A percentile compares a stretch with the other conserved stretches of the same genome.
Evolutionary conservation across 2,329 filamentous ascomycete genomes (phyloP).

Genomic region (Metarhizium anisopliae): DNA sequence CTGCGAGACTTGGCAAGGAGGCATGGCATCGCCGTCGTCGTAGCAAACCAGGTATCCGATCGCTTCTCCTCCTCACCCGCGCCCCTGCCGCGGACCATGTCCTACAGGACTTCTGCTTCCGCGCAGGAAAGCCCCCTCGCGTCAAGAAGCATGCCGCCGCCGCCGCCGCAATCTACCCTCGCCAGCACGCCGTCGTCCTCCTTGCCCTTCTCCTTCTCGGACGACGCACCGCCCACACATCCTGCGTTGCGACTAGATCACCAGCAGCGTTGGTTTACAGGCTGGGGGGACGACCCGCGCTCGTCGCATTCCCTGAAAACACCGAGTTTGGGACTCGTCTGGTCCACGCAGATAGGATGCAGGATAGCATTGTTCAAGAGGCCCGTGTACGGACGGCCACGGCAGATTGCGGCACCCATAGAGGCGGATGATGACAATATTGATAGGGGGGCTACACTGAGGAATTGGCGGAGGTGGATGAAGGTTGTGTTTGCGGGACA

Average conservation of each 20-base stretch:
- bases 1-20: conserved; percentile 67
- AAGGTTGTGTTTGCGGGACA: conserved; percentile 88
- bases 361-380: conserved; percentile 74
- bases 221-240: conserved; percentile 24
- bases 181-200: conserved; percentile 31
- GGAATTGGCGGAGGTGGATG: conserved; percentile 64
- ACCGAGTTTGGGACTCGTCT: conserved; percentile 77
- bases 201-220: conserved; percentile 22
- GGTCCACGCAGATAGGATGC: conserved; percentile 80
- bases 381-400: conserved; percentile 39
- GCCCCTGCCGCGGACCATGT: neutral
- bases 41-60: conserved; percentile 93
- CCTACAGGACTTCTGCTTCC: neutral
- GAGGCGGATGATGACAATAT: conserved; percentile 31
- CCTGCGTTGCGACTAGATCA: conserved; percentile 67
- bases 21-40: conserved; percentile 73
- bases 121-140: conserved; percentile 42
- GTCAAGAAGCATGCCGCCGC: conserved; percentile 29
- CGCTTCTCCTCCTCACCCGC: conserved; percentile 47
- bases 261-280: conserved; percentile 91
- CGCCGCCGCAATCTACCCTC: conserved; percentile 13
- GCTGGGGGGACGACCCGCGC: conserved; percentile 70
- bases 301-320: conserved; percentile 56
- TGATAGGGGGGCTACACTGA: conserved; percentile 36
- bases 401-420: conserved; percentile 24